Evolutionary conservation across 1,284 basidiomycete genomes (phyloP).

Genomic region (Rhodotorula sp.): DNA sequence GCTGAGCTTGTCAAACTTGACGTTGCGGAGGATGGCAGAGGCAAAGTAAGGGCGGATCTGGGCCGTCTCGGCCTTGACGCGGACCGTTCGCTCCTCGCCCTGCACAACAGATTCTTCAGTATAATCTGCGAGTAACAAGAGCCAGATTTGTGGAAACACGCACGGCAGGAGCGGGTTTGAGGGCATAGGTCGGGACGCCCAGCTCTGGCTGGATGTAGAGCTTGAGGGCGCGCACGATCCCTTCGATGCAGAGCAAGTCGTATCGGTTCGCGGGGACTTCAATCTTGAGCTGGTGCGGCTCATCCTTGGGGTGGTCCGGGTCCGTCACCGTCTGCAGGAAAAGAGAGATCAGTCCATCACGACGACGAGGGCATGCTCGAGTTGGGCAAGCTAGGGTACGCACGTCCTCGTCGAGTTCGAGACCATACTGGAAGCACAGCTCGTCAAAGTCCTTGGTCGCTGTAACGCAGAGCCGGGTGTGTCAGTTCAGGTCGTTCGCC

Average conservation of each 20-base stretch:
- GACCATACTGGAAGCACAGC: constrained; percentile 94
- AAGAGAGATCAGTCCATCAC: not conserved
- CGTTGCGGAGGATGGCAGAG: constrained; percentile 82
- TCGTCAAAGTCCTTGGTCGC: constrained; percentile 91
- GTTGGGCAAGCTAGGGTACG: not conserved
- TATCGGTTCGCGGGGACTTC: constrained; percentile 98
- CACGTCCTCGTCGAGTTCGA: constrained; percentile 96
- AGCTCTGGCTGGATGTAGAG: constrained; percentile 63
- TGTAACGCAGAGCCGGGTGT: constrained; percentile 46
- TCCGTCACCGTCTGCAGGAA: constrained; percentile 31
- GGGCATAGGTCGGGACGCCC: constrained; percentile 29
- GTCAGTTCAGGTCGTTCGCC: too few relatives aligned
- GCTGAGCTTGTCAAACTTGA: constrained; percentile 79
- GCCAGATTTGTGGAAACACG: too few relatives aligned
- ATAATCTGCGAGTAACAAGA: too few relatives aligned
- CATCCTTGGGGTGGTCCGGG: constrained; percentile 42
- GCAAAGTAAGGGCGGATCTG: constrained; percentile 88
- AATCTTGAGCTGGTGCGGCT: constrained; percentile 87
- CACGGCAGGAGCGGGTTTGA: constrained; percentile 36
- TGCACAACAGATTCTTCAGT: too few relatives aligned
- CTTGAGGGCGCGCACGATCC: constrained; percentile 81
- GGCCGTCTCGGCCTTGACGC: constrained; percentile 58
- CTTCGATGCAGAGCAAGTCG: constrained; percentile 95
- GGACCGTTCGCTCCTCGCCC: constrained; percentile 31
- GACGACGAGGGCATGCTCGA: not conserved